Base-by-base conservation (phyloP, 345 rosid genomes). In the Gynandropsis gynandra region DNA sequence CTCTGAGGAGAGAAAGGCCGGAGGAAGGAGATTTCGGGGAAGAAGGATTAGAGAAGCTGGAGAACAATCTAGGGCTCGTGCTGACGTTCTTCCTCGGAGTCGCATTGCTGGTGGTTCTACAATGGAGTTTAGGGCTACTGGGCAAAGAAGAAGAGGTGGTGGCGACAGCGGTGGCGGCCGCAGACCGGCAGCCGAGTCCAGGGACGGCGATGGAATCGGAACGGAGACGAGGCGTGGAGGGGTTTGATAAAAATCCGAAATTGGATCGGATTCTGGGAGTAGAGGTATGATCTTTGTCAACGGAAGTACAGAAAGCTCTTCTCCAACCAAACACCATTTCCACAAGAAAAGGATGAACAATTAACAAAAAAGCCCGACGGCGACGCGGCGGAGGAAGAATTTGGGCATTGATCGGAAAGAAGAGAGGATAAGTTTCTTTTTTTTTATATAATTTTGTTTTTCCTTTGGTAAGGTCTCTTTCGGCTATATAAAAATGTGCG, bases 11-110 rank as follows among this genome's bases (percentile, higher is more conserved):
- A 49, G 66, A 60, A 0, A 55, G 77, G 48, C 69, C 81, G 65
- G 37, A 73, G 69, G 89, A 72, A 18, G 90, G 83, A 5, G 93
- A 78, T 55, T 74, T 83, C 9, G 97, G 94, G 11, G 95, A 81
- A 8, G 94, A 78, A 46, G 84, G 86, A 64, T 74, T 79, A 14
- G 93, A 77, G 59, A 74, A 65, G 38, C 16, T 14, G 13, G 52
- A 40, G 65, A 72, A 68, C 16, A 80, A 61, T 58, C 73, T 68
- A 1, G 83, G 78, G 47, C 81, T 72, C 4, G 56, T 59, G 45
- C 12, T 61, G 29, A 56, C 71, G 41, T 65, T 68, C 1, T 57
- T 56, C 16, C 61, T 55, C 8, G 71, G 71, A 55, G 66, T 61
- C 35, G 71, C 71, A 47, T 62, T 68, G 15, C 62, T 18, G 31